A percentile compares a stretch with the other conserved stretches of the same genome.
Conservation (phyloP, 2,329 filamentous ascomycete genomes). For the Botrytis cinerea region DNA sequence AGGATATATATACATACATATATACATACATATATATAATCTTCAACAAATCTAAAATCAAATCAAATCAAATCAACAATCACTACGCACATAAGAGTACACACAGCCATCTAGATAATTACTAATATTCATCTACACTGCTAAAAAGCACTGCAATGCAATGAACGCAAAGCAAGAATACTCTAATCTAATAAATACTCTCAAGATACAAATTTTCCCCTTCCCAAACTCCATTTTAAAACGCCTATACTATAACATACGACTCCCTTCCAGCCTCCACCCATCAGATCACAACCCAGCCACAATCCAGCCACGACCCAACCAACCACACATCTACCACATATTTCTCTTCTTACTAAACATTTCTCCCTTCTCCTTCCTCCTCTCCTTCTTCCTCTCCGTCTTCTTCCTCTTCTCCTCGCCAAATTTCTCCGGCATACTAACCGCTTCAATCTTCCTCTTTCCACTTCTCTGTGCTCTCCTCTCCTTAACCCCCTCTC, state of each 20-base stretch:
- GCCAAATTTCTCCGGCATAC: constrained; percentile 75
- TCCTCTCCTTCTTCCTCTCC: constrained; percentile 79
- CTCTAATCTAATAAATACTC: not conserved
- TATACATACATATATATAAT: too few relatives aligned
- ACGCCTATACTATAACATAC: not conserved
- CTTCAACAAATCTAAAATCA: too few relatives aligned
- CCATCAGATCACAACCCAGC: too few relatives aligned
- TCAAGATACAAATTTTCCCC: not conserved
- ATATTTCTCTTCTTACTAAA: constrained; percentile 51
- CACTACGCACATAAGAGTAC: too few relatives aligned
- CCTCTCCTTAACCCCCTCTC: constrained; percentile 69
- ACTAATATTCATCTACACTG: not conserved
- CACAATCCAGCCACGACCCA: not conserved
- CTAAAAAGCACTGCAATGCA: too few relatives aligned
- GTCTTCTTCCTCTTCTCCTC: constrained; percentile 80
- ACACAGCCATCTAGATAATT: not conserved
- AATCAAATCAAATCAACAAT: too few relatives aligned
- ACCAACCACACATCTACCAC: constrained; percentile 25
- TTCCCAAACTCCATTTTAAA: not conserved
- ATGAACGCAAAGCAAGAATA: too few relatives aligned
- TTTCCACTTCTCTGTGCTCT: constrained; percentile 77
- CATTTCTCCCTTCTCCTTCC: constrained; percentile 75
- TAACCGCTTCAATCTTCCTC: constrained; percentile 84
- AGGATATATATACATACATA: too few relatives aligned
- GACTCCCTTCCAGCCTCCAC: not conserved